phyloP scores from a whole-genome alignment of 2,329 filamentous ascomycete species.

The Ciborinia camelliae region DNA sequence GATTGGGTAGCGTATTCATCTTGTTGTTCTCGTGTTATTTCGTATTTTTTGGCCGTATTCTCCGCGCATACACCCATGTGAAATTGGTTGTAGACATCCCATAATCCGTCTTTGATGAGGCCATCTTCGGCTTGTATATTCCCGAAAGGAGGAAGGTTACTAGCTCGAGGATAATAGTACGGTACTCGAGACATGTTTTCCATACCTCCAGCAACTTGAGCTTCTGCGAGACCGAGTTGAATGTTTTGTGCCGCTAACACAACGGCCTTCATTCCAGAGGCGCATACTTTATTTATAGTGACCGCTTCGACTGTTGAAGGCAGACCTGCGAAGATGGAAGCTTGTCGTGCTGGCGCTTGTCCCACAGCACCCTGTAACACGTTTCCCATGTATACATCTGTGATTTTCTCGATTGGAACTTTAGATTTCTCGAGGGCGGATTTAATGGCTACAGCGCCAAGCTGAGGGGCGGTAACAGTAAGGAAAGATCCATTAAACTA shows the following conservation, averaged over 20 bases:
- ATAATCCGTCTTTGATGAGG: constrained; percentile 88
- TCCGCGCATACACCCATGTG: constrained; percentile 99
- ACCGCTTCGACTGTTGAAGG: constrained; percentile 77
- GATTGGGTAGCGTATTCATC: constrained; percentile 87
- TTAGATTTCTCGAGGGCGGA: constrained; percentile 83
- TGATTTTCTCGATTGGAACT: constrained; percentile 75
- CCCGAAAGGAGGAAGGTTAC: constrained; percentile 78
- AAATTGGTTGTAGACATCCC: constrained; percentile 93
- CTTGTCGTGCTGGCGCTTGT: constrained; percentile 89
- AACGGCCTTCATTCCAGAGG: constrained; percentile 91
- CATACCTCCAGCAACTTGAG: constrained; percentile 91
- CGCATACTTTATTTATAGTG: constrained; percentile 98
- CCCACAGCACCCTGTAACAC: constrained; percentile 81
- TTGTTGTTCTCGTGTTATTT: constrained; percentile 78
- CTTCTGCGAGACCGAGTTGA: constrained; percentile 83
- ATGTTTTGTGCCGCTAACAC: constrained; percentile 90
- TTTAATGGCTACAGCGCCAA: constrained; percentile 89
- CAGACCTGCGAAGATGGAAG: constrained; percentile 82
- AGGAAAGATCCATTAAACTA: constrained; percentile 94
- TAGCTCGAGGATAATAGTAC: constrained; percentile 83
- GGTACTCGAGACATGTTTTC: constrained; percentile 96
- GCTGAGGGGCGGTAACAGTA: constrained; percentile 77
- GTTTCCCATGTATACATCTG: constrained; percentile 96
- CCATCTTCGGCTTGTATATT: constrained; percentile 87
- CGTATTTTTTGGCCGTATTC: constrained; percentile 84